phyloP scores from a whole-genome alignment of 1,139 yeast species.

The Yamadazyma blattariae region DNA sequence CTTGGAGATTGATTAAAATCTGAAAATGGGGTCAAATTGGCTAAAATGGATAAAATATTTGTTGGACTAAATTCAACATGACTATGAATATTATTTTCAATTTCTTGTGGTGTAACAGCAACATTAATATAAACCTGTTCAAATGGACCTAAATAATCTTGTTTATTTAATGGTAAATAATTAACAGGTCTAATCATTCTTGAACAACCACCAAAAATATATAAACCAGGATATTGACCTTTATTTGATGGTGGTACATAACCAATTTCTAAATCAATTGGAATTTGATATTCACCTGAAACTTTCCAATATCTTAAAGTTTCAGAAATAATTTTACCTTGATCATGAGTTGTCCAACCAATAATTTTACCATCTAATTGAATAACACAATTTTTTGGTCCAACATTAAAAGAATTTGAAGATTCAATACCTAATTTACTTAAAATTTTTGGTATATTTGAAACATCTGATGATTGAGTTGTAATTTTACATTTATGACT shows the following conservation, averaged over 20 bases:
- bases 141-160: slow-evolving; percentile 92
- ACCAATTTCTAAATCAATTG: slow-evolving; percentile 86
- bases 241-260: slow-evolving; percentile 91
- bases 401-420: slow-evolving; percentile 76
- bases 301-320: slow-evolving; percentile 93
- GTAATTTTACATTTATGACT: slow-evolving; percentile 92
- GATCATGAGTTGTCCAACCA: slow-evolving; percentile 93
- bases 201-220: slow-evolving; percentile 84
- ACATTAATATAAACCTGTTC: slow-evolving; percentile 97
- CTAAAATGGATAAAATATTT: slow-evolving; percentile 87
- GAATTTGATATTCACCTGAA: slow-evolving; percentile 72
- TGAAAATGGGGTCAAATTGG: slow-evolving; percentile 95
- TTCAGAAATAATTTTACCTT: slow-evolving; percentile 83
- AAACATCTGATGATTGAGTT: slow-evolving; percentile 73
- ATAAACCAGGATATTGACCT: slow-evolving; percentile 98
- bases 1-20: slow-evolving; percentile 99
- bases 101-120: slow-evolving; percentile 94
- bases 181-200: slow-evolving; percentile 96
- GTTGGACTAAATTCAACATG: slow-evolving; percentile 97
- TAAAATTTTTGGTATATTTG: slow-evolving; percentile 63
- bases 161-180: slow-evolving; percentile 78
- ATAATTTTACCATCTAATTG: slow-evolving; percentile 90
- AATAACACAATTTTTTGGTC: slow-evolving; percentile 83
- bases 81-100: slow-evolving; percentile 73
- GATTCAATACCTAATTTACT: slow-evolving; percentile 80